These are phyloP conservation scores for Populus hybrid DNA, from an alignment of 441 rosid species.

Conservation along the genomic window DNA sequence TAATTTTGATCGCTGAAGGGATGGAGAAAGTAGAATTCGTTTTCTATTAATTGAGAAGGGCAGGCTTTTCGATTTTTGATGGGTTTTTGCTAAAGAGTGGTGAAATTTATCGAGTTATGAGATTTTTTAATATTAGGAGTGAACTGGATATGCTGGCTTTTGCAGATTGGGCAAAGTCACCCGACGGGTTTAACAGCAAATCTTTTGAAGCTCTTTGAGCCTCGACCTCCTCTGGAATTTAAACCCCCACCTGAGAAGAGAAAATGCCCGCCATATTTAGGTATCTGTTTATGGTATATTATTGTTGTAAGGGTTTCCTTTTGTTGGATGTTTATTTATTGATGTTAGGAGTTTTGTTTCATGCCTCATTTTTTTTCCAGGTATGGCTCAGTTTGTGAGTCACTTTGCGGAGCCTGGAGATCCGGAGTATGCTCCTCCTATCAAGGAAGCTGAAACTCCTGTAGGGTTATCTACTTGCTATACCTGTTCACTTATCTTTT, in stretches of 20 bases:
- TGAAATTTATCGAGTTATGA: neutral
- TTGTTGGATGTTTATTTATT: neutral
- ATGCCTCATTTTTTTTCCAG: slow-evolving; percentile 29
- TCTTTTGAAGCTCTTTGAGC: slow-evolving; percentile 91
- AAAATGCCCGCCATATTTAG: slow-evolving; percentile 76
- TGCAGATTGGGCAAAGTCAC: slow-evolving; percentile 96
- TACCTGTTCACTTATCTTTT: neutral
- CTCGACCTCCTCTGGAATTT: slow-evolving; percentile 82
- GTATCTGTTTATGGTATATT: slow-evolving; percentile 21
- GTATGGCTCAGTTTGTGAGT: slow-evolving; percentile 87
- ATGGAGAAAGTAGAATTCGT: neutral
- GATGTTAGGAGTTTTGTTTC: neutral
- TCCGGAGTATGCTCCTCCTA: slow-evolving; percentile 86
- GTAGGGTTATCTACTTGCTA: slow-evolving; percentile 38
- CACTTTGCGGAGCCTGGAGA: slow-evolving; percentile 86
- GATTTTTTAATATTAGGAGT: neutral
- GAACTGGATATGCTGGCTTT: slow-evolving; percentile 15
- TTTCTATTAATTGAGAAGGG: neutral
- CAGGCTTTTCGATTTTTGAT: neutral
- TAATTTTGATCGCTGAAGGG: neutral
- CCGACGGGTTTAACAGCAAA: slow-evolving; percentile 90
- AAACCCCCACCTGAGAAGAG: slow-evolving; percentile 90
- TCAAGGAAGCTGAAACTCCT: slow-evolving; percentile 73
- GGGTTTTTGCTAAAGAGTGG: neutral
- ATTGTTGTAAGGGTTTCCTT: neutral